Percentiles rank a stretch among this genome's conserved stretches.
Conservation (phyloP, 805 yeast genomes). For the Schizosaccharomyces lindneri region DNA sequence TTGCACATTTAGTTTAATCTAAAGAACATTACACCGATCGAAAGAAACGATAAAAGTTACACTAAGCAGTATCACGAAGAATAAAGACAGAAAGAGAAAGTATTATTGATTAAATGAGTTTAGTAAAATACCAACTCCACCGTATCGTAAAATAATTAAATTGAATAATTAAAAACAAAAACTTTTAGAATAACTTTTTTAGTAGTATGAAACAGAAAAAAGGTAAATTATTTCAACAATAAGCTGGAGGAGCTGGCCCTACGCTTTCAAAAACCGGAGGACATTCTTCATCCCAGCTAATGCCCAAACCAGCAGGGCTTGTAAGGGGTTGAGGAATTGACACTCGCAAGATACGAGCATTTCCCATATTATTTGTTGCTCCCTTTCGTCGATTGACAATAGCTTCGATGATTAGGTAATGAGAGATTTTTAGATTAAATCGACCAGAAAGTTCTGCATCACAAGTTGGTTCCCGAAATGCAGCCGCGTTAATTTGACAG, state of each 20-base stretch:
- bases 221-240: background rate
- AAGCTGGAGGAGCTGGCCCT: conserved; percentile 1
- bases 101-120: too few species aligned
- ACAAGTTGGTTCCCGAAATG: background rate
- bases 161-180: background rate
- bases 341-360: conserved; percentile 85
- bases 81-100: too few species aligned
- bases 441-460: background rate
- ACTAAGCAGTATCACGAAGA: too few species aligned
- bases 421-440: background rate
- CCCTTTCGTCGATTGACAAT: background rate
- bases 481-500: background rate
- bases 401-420: background rate
- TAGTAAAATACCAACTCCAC: too few species aligned
- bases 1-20: too few species aligned
- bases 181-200: background rate
- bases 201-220: background rate
- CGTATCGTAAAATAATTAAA: too few species aligned
- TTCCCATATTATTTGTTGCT: conserved; percentile 10
- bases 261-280: conserved; percentile 90
- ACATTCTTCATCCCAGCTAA: conserved; percentile 96
- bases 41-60: too few species aligned
- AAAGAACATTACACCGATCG: too few species aligned
- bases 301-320: conserved; percentile 84
- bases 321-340: conserved; percentile 66